These are phyloP conservation scores for Tanacetum coccineum DNA, from an alignment of 129 eudicot species.

Conservation along the genomic window DNA sequence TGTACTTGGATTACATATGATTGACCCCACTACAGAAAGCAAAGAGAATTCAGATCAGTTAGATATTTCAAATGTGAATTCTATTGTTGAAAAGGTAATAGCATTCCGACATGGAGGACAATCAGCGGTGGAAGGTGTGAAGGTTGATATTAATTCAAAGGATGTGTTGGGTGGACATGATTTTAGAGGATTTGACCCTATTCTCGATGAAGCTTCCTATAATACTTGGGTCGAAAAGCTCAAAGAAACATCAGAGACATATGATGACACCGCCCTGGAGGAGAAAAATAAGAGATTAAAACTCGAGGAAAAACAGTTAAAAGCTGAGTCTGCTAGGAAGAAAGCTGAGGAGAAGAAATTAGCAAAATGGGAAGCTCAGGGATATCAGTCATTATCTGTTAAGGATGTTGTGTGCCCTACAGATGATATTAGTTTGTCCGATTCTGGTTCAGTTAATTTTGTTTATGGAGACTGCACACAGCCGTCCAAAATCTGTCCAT, in stretches of 20 bases:
- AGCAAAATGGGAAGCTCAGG: slow-evolving; percentile 87
- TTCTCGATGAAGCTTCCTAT: slow-evolving; percentile 79
- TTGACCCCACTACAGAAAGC: slow-evolving; percentile 57
- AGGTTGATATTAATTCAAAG: slow-evolving; percentile 44
- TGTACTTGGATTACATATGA: slow-evolving; percentile 68
- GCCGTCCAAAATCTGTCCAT: slow-evolving; percentile 59
- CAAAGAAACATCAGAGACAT: slow-evolving; percentile 47
- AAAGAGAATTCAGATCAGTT: slow-evolving; percentile 40
- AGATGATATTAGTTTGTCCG: slow-evolving; percentile 41
- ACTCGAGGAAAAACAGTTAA: slow-evolving; percentile 54
- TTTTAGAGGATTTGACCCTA: slow-evolving; percentile 41
- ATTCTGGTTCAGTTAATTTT: slow-evolving; percentile 65
- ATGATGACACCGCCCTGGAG: slow-evolving; percentile 29
- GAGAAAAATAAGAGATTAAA: slow-evolving; percentile 43
- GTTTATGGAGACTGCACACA: slow-evolving; percentile 95
- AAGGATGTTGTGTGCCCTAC: slow-evolving; percentile 41
- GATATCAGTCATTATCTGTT: slow-evolving; percentile 65
- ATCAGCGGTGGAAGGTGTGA: slow-evolving; percentile 34
- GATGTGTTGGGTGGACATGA: slow-evolving; percentile 34
- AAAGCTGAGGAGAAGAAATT: slow-evolving; percentile 81
- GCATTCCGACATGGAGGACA: slow-evolving; percentile 49
- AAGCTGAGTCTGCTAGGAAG: slow-evolving; percentile 63
- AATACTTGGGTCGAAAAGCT: slow-evolving; percentile 84
- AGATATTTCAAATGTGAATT: slow-evolving; percentile 41
- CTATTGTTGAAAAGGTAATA: slow-evolving; percentile 58